Evolutionary conservation across 305 asterid genomes (phyloP).

Genomic region (Fraxinus ornus): DNA sequence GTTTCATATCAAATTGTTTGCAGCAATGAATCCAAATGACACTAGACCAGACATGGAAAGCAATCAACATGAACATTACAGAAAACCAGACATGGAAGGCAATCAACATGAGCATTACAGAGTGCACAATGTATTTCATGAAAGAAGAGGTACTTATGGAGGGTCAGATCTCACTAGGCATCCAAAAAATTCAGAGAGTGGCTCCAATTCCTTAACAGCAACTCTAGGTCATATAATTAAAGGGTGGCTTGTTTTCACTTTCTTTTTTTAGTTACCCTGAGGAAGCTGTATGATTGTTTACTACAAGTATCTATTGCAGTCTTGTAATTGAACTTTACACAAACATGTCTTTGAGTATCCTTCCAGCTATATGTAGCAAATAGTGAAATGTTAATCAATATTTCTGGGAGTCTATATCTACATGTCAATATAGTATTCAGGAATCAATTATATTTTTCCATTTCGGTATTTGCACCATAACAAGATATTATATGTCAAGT

Average conservation of each 20-base stretch:
- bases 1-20: not conserved
- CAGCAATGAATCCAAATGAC: not conserved
- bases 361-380: not conserved
- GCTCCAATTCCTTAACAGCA: not conserved
- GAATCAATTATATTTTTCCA: not conserved
- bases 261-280: slow-evolving; percentile 15
- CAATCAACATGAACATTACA: not conserved
- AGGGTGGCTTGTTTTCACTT: slow-evolving; percentile 6
- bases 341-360: not conserved
- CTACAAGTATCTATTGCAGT: not conserved
- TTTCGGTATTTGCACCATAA: not conserved
- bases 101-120: not conserved
- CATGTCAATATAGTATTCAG: not conserved
- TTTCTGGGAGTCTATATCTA: not conserved
- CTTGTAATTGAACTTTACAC: not conserved
- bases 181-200: not conserved
- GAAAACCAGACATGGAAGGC: not conserved
- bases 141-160: slow-evolving; percentile 22
- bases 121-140: slow-evolving; percentile 18
- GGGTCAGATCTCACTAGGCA: slow-evolving; percentile 16
- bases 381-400: not conserved
- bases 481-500: too few relatives aligned
- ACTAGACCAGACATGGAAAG: not conserved
- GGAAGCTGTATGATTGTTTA: not conserved
- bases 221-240: slow-evolving; percentile 10